phyloP scores from a whole-genome alignment of 805 yeast species.

The Naumovozyma baii region DNA sequence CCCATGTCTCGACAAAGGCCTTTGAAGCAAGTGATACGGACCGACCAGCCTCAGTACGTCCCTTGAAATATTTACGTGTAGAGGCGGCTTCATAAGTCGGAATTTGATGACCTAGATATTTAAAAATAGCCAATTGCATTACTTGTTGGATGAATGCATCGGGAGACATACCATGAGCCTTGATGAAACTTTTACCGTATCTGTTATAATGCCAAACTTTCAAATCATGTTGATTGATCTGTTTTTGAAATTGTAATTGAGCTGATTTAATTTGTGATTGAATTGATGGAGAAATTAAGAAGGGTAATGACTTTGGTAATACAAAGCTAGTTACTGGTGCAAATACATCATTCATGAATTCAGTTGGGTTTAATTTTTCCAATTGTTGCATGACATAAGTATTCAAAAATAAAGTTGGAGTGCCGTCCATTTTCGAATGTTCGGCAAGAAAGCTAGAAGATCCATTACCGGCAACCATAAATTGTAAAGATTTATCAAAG shows the following conservation, averaged over 20 bases:
- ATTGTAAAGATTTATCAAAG: conserved; percentile 86
- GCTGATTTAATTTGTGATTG: conserved; percentile 48
- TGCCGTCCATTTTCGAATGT: conserved; percentile 97
- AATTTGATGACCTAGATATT: conserved; percentile 64
- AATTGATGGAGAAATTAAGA: conserved; percentile 49
- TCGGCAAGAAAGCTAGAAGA: conserved; percentile 90
- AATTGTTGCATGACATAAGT: conserved; percentile 59
- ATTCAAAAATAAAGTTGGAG: conserved; percentile 84
- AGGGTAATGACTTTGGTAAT: conserved; percentile 30
- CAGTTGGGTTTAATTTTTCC: conserved; percentile 34
- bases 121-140: conserved; percentile 83
- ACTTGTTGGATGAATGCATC: conserved; percentile 89
- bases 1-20: conserved; percentile 66
- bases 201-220: conserved; percentile 74
- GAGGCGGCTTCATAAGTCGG: conserved; percentile 97
- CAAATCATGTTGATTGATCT: conserved; percentile 55
- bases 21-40: conserved; percentile 65
- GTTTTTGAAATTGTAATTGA: conserved; percentile 42
- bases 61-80: conserved; percentile 77
- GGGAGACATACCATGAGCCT: conserved; percentile 77
- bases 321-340: neutral
- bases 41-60: conserved; percentile 92
- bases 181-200: conserved; percentile 79
- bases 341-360: conserved; percentile 11
- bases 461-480: conserved; percentile 72